A percentile compares a stretch with the other conserved stretches of the same genome.
Evolutionary conservation across 768 basidiomycete genomes (phyloP).

Genomic region (Macrolepiota fuliginosa): DNA sequence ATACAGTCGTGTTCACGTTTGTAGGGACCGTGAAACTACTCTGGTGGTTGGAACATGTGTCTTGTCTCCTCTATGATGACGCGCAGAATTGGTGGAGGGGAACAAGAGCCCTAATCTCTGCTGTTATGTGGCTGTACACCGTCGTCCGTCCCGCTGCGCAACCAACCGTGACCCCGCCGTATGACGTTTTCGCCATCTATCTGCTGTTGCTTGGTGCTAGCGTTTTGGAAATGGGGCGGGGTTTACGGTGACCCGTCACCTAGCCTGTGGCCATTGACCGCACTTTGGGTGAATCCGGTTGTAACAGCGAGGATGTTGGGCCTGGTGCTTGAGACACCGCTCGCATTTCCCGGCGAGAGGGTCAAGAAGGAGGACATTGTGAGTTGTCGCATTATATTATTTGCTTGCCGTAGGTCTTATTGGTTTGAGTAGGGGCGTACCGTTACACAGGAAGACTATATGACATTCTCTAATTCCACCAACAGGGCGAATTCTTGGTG

Average conservation of each 20-base stretch:
- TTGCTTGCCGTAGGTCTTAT: background rate
- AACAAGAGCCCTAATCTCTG: constrained; percentile 35
- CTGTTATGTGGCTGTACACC: constrained; percentile 66
- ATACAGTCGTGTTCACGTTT: constrained; percentile 39
- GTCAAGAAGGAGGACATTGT: constrained; percentile 62
- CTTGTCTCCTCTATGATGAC: constrained; percentile 46
- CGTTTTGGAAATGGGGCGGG: constrained; percentile 46
- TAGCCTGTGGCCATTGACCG: constrained; percentile 23
- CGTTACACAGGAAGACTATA: constrained; percentile 74
- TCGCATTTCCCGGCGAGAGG: constrained; percentile 56
- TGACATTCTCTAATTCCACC: constrained; percentile 39
- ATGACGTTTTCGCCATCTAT: constrained; percentile 65
- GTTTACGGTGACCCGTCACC: constrained; percentile 44
- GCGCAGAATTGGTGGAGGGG: constrained; percentile 14
- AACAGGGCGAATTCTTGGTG: constrained; percentile 54
- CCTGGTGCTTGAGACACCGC: constrained; percentile 58
- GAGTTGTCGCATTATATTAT: constrained; percentile 25
- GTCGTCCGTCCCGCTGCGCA: constrained; percentile 49
- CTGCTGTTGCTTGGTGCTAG: constrained; percentile 42
- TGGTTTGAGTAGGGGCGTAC: constrained; percentile 40
- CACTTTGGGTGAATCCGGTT: constrained; percentile 39
- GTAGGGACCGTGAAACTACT: constrained; percentile 56
- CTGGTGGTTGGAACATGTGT: constrained; percentile 57
- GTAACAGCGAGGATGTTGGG: constrained; percentile 40
- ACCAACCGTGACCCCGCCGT: constrained; percentile 56